Evolutionary conservation across 108 stramenopile species (phyloP).

Genomic region (Cyclostephanos invisitatus): DNA sequence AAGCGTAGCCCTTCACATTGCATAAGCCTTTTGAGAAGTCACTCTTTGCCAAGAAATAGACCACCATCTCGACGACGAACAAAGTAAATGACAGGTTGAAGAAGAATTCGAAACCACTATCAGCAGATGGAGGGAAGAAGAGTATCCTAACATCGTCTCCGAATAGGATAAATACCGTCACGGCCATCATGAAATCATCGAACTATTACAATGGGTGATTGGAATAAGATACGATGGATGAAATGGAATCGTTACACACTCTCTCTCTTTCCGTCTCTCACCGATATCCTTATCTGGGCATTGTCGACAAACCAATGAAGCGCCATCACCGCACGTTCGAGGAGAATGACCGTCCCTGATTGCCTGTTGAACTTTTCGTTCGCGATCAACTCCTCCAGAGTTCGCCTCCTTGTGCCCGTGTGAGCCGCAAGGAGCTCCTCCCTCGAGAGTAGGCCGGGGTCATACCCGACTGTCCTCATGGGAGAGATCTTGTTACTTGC

Average conservation of each 20-base stretch:
- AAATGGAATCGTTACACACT: background rate
- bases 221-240: background rate
- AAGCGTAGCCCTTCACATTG: slow-evolving; percentile 48
- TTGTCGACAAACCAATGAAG: slow-evolving; percentile 53
- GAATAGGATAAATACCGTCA: slow-evolving; percentile 69
- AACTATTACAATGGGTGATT: slow-evolving; percentile 27
- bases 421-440: slow-evolving; percentile 45
- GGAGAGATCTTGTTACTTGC: slow-evolving; percentile 13
- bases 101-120: slow-evolving; percentile 53
- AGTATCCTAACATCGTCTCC: slow-evolving; percentile 59
- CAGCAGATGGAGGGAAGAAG: slow-evolving; percentile 48
- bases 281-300: slow-evolving; percentile 54
- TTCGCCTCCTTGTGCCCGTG: slow-evolving; percentile 26
- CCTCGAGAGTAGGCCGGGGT: slow-evolving; percentile 52
- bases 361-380: slow-evolving; percentile 17
- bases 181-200: slow-evolving; percentile 62
- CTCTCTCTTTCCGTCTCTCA: slow-evolving; percentile 5
- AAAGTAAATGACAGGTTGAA: slow-evolving; percentile 53
- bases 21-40: slow-evolving; percentile 50
- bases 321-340: slow-evolving; percentile 27
- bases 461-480: slow-evolving; percentile 53
- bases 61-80: slow-evolving; percentile 60
- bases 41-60: slow-evolving; percentile 54
- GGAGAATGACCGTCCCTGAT: background rate
- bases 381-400: slow-evolving; percentile 43